Evolutionary conservation across 305 asterid species (phyloP).

Genomic region (Fraxinus ornus): DNA sequence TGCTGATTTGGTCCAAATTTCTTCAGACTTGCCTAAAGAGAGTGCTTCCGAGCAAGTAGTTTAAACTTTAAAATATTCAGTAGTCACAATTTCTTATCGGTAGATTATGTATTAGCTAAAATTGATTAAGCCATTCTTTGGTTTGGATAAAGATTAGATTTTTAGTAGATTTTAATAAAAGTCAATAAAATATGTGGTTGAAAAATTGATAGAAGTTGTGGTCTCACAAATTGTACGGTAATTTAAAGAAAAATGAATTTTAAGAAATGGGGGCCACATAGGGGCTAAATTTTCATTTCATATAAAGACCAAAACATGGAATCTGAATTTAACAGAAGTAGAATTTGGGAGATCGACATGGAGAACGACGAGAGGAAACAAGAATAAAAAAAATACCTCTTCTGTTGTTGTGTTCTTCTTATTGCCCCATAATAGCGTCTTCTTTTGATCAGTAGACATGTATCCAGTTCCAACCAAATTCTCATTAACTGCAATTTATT

Average conservation of each 20-base stretch:
- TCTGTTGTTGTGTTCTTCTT: constrained; percentile 67
- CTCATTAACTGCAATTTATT: constrained; percentile 58
- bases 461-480: constrained; percentile 86
- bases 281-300: not conserved
- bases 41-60: not conserved
- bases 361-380: not conserved
- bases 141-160: too few species aligned
- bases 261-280: too few species aligned
- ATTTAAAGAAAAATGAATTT: too few species aligned
- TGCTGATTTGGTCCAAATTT: not conserved
- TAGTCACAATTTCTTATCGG: not conserved
- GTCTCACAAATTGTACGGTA: too few species aligned
- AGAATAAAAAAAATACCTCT: constrained; percentile 55
- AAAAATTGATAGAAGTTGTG: too few species aligned
- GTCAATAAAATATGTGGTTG: too few species aligned
- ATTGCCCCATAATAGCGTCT: constrained; percentile 94
- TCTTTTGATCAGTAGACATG: constrained; percentile 85
- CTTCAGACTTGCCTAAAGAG: not conserved
- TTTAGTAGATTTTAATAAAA: too few species aligned
- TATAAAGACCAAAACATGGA: not conserved
- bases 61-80: not conserved
- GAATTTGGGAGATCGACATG: not conserved
- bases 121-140: not conserved
- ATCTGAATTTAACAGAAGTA: not conserved
- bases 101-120: not conserved